Base-by-base conservation (phyloP, 768 basidiomycete species). In the Leccinum broughii region DNA sequence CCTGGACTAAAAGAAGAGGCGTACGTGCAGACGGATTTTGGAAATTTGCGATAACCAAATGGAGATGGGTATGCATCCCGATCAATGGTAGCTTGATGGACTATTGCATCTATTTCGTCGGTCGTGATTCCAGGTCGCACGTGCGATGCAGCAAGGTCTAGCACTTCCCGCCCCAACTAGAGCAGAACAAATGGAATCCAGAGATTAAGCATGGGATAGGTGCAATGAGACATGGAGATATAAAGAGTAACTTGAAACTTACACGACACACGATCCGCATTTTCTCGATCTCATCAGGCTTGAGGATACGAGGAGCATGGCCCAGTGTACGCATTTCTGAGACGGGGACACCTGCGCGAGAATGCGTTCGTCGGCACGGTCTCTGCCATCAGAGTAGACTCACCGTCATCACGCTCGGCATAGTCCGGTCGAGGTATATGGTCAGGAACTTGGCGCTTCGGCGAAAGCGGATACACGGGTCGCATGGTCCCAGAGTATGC, bases 1-100 rank as follows among this genome's bases (percentile, higher is more conserved):
- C 34, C 55, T 51, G 53, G 30, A 54, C 48, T 51, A 28, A 48
- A 55, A 44, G 48, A 51, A 50, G 37, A 82, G 28, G 50, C 93
- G 66, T 78, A 93, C 87, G 90, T 95, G 90, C 97, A 99, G 39
- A 96, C 85, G 32, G 95, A 98, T 80, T 98, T 98, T 13, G 97
- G 96, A 71, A 88, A 98, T 37, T 83, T 81, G 55, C 88, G 84
- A 76, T 99, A 99, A 70, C 93, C 93, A 61, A 98, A 79, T 49
- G 97, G 92, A 28, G 92, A 95, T 1, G 97, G 97, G 76, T 99
- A 99, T 24, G 92, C 85, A 65, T 93, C 87, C 55, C 95, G 82
- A 76, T 95, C 89, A 64, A 98, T 88, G 64, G 82, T 90, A 17
- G 91, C 97, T 64, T 92, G 85, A 76, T 99, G 97, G 14, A 96